Percentiles rank a stretch among this genome's conserved stretches.
Evolutionary conservation across 2,329 filamentous ascomycete species (phyloP).

Genomic region (Nemania sp.): DNA sequence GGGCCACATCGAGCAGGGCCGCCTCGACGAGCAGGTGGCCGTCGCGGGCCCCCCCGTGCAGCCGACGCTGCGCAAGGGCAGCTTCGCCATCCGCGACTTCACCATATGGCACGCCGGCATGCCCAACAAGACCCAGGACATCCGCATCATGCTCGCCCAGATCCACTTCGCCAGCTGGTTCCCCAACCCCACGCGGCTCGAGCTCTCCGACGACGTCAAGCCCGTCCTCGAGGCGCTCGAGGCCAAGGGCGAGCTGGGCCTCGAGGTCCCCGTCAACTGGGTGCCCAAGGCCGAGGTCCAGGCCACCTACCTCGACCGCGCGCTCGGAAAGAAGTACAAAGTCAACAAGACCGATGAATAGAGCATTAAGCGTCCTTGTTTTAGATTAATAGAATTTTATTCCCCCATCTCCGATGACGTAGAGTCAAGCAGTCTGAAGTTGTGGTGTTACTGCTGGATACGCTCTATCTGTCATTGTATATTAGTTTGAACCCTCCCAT

Average conservation of each 20-base stretch:
- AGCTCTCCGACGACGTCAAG: constrained; percentile 56
- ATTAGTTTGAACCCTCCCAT: not conserved
- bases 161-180: constrained; percentile 65
- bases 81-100: constrained; percentile 62
- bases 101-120: constrained; percentile 68
- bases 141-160: constrained; percentile 65
- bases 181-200: constrained; percentile 59
- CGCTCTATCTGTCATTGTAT: not conserved
- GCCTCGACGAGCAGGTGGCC: constrained; percentile 46
- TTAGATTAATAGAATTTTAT: not conserved
- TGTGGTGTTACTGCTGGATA: not conserved
- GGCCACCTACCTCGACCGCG: constrained; percentile 56
- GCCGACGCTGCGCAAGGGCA: constrained; percentile 57
- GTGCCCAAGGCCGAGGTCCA: constrained; percentile 47
- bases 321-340: constrained; percentile 66
- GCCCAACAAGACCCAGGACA: constrained; percentile 58
- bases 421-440: not conserved
- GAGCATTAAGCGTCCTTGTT: not conserved
- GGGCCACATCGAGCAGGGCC: constrained; percentile 50
- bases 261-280: constrained; percentile 59
- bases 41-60: constrained; percentile 51
- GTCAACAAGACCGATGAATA: constrained; percentile 53
- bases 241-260: constrained; percentile 36
- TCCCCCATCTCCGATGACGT: not conserved
- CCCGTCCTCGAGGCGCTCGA: constrained; percentile 48